Base-by-base conservation (phyloP, 305 asterid genomes). In the Plantago coronopus region DNA sequence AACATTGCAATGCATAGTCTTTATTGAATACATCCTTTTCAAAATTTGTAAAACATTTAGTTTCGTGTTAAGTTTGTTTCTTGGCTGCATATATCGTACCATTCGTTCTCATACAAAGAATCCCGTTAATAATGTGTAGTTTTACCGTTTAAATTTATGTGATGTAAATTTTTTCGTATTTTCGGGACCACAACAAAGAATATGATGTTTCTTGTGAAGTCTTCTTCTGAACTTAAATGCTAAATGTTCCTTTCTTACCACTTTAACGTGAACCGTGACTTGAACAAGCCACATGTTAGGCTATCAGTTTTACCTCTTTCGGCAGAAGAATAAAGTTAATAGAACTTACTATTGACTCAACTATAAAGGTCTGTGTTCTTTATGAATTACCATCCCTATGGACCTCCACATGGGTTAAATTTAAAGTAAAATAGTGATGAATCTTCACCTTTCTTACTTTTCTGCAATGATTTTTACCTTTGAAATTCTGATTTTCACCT, bases 371-470 rank as follows among this genome's bases (percentile, higher is more conserved):
- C 59, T 54, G 14, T 20, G 16, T 38, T 17, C 45, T 29, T 54
- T 29, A 56, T 34, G 17, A 34, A 56, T 56, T 56, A 56, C 18
- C 45, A 56, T 29, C 25, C 61, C 38, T 29, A 56, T 23, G 58
- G 42, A 53, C 57, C 60, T n/a, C n/a, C n/a, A n/a, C n/a, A n/a
- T n/a, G 25, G 20, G 2, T 14, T 27, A 49, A 18, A 27, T 20
- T 25, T 19, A 49, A 49, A 49, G 11, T n/a, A 20, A 31, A 49
- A 20, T 16, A 20, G 29, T 14, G 25, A 22, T 50, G 22, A 50
- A 18, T 31, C 27, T 29, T 25, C 5, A 20, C 59, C 5, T n/a
- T 61, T 25, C 7, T 4, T 59, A 4, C 16, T 59, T 47, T 34
- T 17, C n/a, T 18, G 7, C 44, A 9, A 17, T 14, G 4, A 21